Evolutionary conservation across 176 grass and related monocot species (phyloP).

Genomic region (bread wheat (Triticum aestivum)): DNA sequence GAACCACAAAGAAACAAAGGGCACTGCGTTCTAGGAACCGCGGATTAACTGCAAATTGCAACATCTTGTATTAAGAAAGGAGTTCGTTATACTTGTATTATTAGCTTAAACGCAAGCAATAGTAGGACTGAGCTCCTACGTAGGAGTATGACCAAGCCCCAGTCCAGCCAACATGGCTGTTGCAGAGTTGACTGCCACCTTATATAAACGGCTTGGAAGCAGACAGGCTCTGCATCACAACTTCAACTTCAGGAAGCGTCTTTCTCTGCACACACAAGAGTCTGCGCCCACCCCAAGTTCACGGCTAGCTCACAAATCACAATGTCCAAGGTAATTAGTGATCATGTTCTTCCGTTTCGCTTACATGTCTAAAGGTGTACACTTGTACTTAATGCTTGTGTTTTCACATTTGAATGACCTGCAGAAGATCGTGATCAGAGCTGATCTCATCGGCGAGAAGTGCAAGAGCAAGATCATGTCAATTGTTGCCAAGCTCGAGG

Average conservation of each 20-base stretch:
- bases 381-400: neutral
- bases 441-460: slow-evolving; percentile 30
- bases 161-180: neutral
- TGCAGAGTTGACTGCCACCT: neutral
- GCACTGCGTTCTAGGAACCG: neutral
- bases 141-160: slow-evolving; percentile 24
- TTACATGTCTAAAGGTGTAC: neutral
- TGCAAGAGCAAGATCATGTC: slow-evolving; percentile 42
- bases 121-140: neutral
- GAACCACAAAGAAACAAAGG: neutral
- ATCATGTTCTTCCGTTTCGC: neutral
- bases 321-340: slow-evolving; percentile 39
- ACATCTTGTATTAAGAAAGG: neutral
- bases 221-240: slow-evolving; percentile 7
- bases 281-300: neutral
- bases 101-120: neutral
- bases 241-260: neutral
- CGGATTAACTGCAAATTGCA: neutral
- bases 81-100: neutral
- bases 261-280: neutral
- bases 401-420: neutral
- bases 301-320: slow-evolving; percentile 7
- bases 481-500: slow-evolving; percentile 39
- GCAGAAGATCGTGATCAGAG: slow-evolving; percentile 59
- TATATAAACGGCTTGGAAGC: slow-evolving; percentile 7